phyloP scores from a whole-genome alignment of 2,329 filamentous ascomycete species.

The Tolypocladium paradoxum region DNA sequence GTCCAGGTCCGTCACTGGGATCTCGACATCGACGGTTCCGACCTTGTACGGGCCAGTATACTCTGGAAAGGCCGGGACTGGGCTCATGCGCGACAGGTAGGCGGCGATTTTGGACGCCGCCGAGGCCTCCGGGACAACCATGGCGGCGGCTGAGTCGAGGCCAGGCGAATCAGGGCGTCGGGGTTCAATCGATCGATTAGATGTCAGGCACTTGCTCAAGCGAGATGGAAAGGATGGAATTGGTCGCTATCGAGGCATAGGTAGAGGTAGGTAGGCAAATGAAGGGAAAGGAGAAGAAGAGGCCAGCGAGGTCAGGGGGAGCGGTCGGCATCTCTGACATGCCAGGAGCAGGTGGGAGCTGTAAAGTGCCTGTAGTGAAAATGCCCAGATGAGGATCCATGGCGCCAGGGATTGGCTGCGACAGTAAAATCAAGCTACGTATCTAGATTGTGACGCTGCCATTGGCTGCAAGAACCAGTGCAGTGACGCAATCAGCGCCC shows the following conservation, averaged over 20 bases:
- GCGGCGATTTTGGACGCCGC: constrained; percentile 29
- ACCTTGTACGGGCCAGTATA: constrained; percentile 72
- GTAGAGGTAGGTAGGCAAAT: not conserved
- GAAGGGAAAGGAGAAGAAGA: not conserved
- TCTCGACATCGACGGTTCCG: constrained; percentile 70
- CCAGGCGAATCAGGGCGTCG: not conserved
- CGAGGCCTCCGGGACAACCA: constrained; percentile 9
- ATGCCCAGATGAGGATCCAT: too few species aligned
- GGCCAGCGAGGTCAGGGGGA: not conserved
- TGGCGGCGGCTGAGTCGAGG: constrained; percentile 3
- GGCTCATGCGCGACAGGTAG: constrained; percentile 48
- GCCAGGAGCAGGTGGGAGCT: not conserved
- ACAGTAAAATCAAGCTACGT: too few species aligned
- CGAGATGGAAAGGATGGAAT: not conserved
- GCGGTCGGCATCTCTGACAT: not conserved
- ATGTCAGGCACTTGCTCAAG: not conserved
- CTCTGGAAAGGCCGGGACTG: constrained; percentile 60
- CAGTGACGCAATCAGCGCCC: not conserved
- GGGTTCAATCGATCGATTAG: not conserved
- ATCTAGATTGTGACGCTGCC: not conserved
- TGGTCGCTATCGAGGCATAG: not conserved
- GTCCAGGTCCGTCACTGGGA: constrained; percentile 52
- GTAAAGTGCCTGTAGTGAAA: not conserved
- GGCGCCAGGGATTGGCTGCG: too few species aligned
- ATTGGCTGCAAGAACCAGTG: not conserved